Evolutionary conservation across 345 rosid genomes (phyloP).

Genomic region (Fremontodendron californicum): DNA sequence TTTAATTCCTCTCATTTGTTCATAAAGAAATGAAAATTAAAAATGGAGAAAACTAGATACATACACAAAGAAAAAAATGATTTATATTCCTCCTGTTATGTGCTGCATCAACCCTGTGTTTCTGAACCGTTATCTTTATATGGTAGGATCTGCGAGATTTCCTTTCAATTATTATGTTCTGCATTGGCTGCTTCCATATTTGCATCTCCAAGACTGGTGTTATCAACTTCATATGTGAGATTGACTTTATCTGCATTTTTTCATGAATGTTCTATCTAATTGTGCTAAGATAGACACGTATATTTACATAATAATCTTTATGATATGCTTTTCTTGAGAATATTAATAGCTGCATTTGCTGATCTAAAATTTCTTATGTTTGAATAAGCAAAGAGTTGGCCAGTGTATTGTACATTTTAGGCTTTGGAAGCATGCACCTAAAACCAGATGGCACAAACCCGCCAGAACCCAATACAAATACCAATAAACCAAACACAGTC

Average conservation of each 20-base stretch:
- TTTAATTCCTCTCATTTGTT: not conserved
- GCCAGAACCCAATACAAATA: slow-evolving; percentile 8
- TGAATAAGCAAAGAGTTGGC: not conserved
- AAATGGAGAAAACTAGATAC: not conserved
- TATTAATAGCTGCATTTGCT: not conserved
- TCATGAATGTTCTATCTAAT: not conserved
- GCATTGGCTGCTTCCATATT: not conserved
- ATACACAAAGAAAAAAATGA: not conserved
- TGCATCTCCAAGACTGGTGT: not conserved
- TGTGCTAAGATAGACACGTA: not conserved
- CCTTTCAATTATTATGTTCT: slow-evolving; percentile 1
- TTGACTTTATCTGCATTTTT: not conserved
- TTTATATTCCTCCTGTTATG: not conserved
- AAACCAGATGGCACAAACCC: slow-evolving; percentile 16
- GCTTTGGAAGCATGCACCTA: slow-evolving; percentile 23
- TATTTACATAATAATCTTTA: not conserved
- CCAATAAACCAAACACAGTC: slow-evolving; percentile 3
- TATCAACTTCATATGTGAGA: not conserved
- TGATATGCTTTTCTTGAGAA: not conserved
- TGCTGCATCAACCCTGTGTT: not conserved
- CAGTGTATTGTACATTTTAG: not conserved
- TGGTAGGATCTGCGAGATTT: not conserved
- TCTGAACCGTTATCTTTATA: not conserved
- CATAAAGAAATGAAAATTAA: not conserved
- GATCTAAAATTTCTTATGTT: not conserved